Evolutionary conservation across 1,139 yeast species (phyloP).

Genomic region (Pichia sp.): DNA sequence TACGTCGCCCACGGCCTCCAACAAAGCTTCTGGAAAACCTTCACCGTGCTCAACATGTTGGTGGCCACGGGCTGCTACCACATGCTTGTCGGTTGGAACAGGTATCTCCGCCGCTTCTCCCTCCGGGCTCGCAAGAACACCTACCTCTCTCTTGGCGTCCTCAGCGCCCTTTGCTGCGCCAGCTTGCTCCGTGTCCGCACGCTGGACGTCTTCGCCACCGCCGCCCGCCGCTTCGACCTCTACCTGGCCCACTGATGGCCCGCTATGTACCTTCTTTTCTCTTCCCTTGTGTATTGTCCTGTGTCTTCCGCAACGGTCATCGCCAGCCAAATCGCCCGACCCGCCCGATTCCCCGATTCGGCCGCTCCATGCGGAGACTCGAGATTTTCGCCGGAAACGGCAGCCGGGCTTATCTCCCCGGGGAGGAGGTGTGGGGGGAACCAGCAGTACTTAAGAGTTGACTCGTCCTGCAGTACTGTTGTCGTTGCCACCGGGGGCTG

Average conservation of each 20-base stretch:
- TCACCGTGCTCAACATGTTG: conserved; percentile 16
- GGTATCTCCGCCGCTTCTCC: conserved; percentile 28
- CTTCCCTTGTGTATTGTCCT: neutral
- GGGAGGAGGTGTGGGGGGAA: neutral
- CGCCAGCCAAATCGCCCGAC: neutral
- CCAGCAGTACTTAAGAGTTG: neutral
- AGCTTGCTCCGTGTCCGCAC: conserved; percentile 4
- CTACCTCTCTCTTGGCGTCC: conserved; percentile 19
- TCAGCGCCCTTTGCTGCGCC: conserved; percentile 17
- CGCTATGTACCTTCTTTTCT: neutral
- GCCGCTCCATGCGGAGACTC: neutral
- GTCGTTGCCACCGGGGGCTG: too few relatives aligned
- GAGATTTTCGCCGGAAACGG: neutral
- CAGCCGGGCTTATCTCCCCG: neutral
- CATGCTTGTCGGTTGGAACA: conserved; percentile 37
- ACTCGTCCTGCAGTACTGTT: neutral
- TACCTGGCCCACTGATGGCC: neutral
- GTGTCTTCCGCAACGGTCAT: neutral
- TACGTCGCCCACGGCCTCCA: conserved; percentile 44
- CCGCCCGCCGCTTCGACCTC: conserved; percentile 5
- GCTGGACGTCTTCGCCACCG: conserved; percentile 3
- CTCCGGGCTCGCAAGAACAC: conserved; percentile 23
- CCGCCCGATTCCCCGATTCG: neutral
- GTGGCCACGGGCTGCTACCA: conserved; percentile 37
- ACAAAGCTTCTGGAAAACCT: neutral